These are phyloP conservation scores for Fusarium sp. DNA, from an alignment of 2,329 filamentous ascomycete genomes.

Conservation along the genomic window DNA sequence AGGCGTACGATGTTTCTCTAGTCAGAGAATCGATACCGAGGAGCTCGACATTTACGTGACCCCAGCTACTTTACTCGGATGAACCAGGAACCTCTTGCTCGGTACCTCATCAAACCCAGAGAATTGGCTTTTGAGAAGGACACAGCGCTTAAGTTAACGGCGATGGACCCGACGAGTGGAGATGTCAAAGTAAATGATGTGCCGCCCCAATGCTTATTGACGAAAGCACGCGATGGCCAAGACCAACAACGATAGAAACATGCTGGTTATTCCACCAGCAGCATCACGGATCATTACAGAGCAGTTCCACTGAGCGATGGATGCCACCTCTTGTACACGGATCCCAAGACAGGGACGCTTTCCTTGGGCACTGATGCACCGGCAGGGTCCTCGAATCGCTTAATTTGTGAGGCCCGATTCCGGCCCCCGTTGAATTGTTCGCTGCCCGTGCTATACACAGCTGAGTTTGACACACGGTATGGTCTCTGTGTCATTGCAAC, in stretches of 20 bases:
- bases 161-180: slow-evolving; percentile 28
- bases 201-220: slow-evolving; percentile 24
- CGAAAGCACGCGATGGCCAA: slow-evolving; percentile 28
- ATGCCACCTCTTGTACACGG: slow-evolving; percentile 72
- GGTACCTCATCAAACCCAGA: neutral
- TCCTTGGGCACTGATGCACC: slow-evolving; percentile 73
- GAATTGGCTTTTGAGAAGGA: slow-evolving; percentile 36
- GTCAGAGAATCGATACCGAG: slow-evolving; percentile 56
- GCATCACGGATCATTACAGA: slow-evolving; percentile 69
- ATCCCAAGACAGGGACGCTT: slow-evolving; percentile 67
- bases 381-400: slow-evolving; percentile 61
- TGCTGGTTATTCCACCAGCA: slow-evolving; percentile 53
- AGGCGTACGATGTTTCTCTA: slow-evolving; percentile 61
- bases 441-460: slow-evolving; percentile 65
- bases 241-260: slow-evolving; percentile 32
- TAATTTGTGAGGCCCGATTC: slow-evolving; percentile 71
- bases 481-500: slow-evolving; percentile 70
- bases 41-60: slow-evolving; percentile 61
- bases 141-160: slow-evolving; percentile 33
- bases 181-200: slow-evolving; percentile 20
- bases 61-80: slow-evolving; percentile 42
- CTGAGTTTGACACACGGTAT: slow-evolving; percentile 66
- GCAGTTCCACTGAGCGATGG: slow-evolving; percentile 75
- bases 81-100: slow-evolving; percentile 30
- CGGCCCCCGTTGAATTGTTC: slow-evolving; percentile 46